Percentiles rank a stretch among this genome's conserved stretches.
These are phyloP conservation scores for Albizia julibrissin DNA, from an alignment of 306 rosid species.

Conservation along the genomic window DNA sequence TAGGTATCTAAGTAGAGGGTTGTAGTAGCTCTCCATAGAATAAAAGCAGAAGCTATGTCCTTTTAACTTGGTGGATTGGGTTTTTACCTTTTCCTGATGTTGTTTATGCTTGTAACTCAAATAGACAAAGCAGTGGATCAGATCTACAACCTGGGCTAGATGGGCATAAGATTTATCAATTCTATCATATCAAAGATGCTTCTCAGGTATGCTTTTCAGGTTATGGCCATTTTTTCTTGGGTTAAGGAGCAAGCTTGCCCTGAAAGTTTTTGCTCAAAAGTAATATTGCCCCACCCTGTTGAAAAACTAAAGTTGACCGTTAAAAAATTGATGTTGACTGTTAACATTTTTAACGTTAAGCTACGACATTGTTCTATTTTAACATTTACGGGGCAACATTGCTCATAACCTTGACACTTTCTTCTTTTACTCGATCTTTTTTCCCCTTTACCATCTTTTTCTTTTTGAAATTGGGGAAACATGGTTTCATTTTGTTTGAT, in stretches of 20 bases:
- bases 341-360: no score
- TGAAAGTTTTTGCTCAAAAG: no score
- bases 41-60: not conserved
- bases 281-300: no score
- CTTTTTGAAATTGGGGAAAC: constrained; percentile 6
- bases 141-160: constrained; percentile 45
- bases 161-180: constrained; percentile 49
- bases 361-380: no score
- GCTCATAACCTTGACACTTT: no score
- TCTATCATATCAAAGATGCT: constrained; percentile 70
- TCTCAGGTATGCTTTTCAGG: constrained; percentile 62
- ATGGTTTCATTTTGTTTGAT: not conserved
- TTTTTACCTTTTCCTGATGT: constrained; percentile 29
- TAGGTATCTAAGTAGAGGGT: not conserved
- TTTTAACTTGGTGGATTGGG: constrained; percentile 23
- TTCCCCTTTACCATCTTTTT: constrained; percentile 19
- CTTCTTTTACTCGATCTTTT: not conserved
- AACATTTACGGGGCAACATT: no score
- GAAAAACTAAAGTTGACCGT: no score
- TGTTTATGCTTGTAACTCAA: constrained; percentile 16
- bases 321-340: no score
- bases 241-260: no score
- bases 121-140: constrained; percentile 57
- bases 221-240: constrained; percentile 15
- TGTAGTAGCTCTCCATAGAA: not conserved